Evolutionary conservation across 2,329 filamentous ascomycete genomes (phyloP), one percentile per base, ranked within the genome.

Genomic region (Sporothrix schenckii): DNA sequence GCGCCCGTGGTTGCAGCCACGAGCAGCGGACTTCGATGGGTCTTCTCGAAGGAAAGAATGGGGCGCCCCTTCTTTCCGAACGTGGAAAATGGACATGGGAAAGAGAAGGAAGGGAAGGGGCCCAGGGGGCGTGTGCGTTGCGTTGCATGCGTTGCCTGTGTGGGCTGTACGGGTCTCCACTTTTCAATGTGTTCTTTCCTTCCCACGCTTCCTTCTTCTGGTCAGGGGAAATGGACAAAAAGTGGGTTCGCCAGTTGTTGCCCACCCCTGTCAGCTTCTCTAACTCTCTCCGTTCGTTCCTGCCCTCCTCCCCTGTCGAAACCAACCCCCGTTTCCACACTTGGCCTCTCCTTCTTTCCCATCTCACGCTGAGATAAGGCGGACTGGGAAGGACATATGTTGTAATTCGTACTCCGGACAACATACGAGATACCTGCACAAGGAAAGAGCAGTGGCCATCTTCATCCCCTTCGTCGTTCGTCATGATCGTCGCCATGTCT

Each of bases 31-130:
- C 54, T 69, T 69, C 67, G 41, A 69, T 69, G 44, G 44, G 30
- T 54, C 67, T 69, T 69, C 67, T 69, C 54, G 67, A 69, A 69
- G 67, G 67, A 61, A 61, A 61, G 44, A 24, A 69, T 53, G 67
- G 54, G 54, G 34, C 66, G 27, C 27, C 27, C 7, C 21, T n/a
- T 34, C 24, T 13, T 58, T 58, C 30, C 53, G 27, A 60, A 58
- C 27, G 34, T 21, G 54, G 30, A 60, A 60, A 24, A 24, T 24
- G 39, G 39, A 3, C 39, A 9, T 41, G 7, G 39, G 39, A 44
- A 24, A 24, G 58, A 14, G 39, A 47, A 24, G 16, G 2, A 21
- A 34, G 39, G 58, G 58, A 30, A 24, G 24, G 24, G 24, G 24
- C 24, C 24, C 24, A 24, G 27, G 27, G 27, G 27, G 58, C 39